phyloP scores from a whole-genome alignment of 768 basidiomycete genomes.

The Zangia roseola region DNA sequence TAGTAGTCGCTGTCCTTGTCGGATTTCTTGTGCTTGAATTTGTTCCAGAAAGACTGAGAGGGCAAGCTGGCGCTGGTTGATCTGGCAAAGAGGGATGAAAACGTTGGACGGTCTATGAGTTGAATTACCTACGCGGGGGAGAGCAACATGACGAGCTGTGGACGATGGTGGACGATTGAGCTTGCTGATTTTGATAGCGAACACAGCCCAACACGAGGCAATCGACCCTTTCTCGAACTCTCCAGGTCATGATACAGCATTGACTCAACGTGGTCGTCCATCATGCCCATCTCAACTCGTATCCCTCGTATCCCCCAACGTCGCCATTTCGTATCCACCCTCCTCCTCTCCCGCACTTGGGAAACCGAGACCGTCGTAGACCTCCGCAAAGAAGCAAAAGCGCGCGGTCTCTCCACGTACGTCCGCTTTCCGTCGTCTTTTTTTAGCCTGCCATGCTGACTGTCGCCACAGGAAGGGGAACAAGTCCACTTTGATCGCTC shows the following conservation, averaged over 20 bases:
- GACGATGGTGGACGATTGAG: constrained; percentile 23
- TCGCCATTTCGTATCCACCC: constrained; percentile 49
- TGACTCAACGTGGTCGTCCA: not conserved
- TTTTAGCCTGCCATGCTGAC: constrained; percentile 11
- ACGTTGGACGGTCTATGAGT: constrained; percentile 18
- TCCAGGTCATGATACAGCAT: not conserved
- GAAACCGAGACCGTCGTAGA: constrained; percentile 48
- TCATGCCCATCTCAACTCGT: not conserved
- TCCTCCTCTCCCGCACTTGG: constrained; percentile 57
- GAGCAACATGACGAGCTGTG: constrained; percentile 58
- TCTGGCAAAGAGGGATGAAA: constrained; percentile 46
- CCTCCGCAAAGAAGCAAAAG: constrained; percentile 53
- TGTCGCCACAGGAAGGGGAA: constrained; percentile 47
- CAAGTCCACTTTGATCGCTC: constrained; percentile 54
- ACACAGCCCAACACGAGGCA: constrained; percentile 66
- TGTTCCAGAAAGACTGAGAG: constrained; percentile 53
- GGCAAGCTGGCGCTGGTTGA: constrained; percentile 62
- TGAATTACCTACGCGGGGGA: constrained; percentile 68
- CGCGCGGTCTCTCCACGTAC: constrained; percentile 56
- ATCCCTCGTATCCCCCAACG: constrained; percentile 10
- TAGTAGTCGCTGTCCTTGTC: constrained; percentile 66
- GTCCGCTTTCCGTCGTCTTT: constrained; percentile 16
- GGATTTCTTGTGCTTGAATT: constrained; percentile 63
- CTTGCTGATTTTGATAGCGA: constrained; percentile 27
- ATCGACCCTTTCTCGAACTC: constrained; percentile 15